Conservation (phyloP, 768 basidiomycete genomes). For the Boletales sp. region DNA sequence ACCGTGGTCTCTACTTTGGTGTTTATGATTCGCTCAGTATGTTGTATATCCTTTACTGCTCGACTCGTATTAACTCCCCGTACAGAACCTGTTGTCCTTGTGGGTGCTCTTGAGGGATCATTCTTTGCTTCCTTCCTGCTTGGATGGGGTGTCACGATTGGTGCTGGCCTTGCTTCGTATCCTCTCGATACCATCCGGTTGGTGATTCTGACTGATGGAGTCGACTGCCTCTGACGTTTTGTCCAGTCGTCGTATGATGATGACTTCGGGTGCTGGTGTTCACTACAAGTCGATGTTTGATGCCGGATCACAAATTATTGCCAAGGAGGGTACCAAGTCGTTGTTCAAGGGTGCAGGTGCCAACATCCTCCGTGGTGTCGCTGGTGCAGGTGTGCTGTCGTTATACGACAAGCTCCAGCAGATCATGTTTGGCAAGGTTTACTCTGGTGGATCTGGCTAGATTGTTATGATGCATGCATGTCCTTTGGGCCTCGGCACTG, state of each 20-base stretch:
- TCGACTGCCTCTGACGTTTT: constrained; percentile 12
- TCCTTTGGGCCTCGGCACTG: constrained; percentile 27
- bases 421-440: constrained; percentile 97
- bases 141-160: constrained; percentile 99
- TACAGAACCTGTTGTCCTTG: constrained; percentile 93
- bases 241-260: constrained; percentile 99
- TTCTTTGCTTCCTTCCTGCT: constrained; percentile 97
- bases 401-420: constrained; percentile 99
- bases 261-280: constrained; percentile 92
- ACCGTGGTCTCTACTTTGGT: constrained; percentile 99
- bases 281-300: constrained; percentile 99
- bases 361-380: constrained; percentile 97
- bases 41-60: constrained; percentile 35
- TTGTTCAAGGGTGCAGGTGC: constrained; percentile 99
- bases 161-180: constrained; percentile 98
- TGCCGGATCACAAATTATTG: constrained; percentile 89
- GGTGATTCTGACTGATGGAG: not conserved
- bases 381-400: constrained; percentile 99
- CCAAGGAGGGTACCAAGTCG: constrained; percentile 93
- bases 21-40: constrained; percentile 89
- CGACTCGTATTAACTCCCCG: constrained; percentile 21
- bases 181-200: constrained; percentile 89
- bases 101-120: constrained; percentile 91
- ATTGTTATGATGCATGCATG: constrained; percentile 7
- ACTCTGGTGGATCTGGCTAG: constrained; percentile 76